These are phyloP conservation scores for Phanerodontia chrysosporium DNA, from an alignment of 768 basidiomycete genomes.

Conservation along the genomic window DNA sequence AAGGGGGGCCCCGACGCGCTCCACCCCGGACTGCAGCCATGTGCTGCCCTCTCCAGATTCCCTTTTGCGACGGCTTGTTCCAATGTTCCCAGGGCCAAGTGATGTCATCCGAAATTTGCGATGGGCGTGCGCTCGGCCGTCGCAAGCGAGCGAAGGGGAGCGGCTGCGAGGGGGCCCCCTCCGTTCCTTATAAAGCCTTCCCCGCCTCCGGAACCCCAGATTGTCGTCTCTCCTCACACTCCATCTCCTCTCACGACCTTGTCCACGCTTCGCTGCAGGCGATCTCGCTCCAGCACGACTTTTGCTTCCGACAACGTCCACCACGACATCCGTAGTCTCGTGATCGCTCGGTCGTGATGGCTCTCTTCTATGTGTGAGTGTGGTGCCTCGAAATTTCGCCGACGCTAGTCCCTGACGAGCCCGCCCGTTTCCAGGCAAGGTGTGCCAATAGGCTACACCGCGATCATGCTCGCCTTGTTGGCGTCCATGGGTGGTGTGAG, in stretches of 20 bases:
- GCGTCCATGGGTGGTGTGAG: slow-evolving; percentile 62
- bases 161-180: not conserved
- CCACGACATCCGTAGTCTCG: not conserved
- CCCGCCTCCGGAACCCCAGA: not conserved
- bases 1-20: not conserved
- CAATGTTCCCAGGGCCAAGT: not conserved
- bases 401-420: slow-evolving; percentile 3
- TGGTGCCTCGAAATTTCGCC: not conserved
- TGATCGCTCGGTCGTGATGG: slow-evolving; percentile 17
- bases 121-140: not conserved
- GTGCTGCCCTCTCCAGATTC: not conserved
- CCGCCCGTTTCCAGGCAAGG: slow-evolving; percentile 37
- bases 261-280: too few species aligned
- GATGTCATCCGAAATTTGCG: slow-evolving; percentile 1
- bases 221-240: not conserved
- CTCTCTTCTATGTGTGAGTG: slow-evolving; percentile 27
- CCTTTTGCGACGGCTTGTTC: not conserved
- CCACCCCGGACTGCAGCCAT: not conserved
- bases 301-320: not conserved
- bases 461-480: slow-evolving; percentile 62
- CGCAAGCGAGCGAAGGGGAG: too few species aligned
- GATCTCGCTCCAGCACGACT: too few species aligned
- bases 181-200: not conserved
- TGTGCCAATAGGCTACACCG: slow-evolving; percentile 56
- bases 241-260: not conserved